Base-by-base conservation (phyloP, 345 rosid species). In the Moringa oleifera region DNA sequence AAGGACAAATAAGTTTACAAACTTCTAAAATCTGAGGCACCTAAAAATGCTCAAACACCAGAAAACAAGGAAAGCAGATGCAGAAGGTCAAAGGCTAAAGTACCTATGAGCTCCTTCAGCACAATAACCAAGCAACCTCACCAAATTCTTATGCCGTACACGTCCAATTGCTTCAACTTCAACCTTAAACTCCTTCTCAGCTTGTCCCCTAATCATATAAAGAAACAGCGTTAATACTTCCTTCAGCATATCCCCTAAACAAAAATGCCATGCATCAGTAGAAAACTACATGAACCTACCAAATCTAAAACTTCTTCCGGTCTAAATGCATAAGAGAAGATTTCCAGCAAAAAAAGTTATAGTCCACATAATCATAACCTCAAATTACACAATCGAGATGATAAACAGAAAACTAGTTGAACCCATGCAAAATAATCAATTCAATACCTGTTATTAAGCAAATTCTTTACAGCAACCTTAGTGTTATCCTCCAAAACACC, bases 161-260 rank as follows among this genome's bases (percentile, higher is more conserved):
- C 97, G 80, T 20, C 98, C 98, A 20, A 93, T 93, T 18, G 98
- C 97, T 78, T 93, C 98, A 20, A 93, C 98, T 68, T 93, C 97
- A 49, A 93, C 97, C 74, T 86, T 93, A 41, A 93, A 93, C 70
- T 93, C 98, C 85, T 83, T 93, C 83, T 90, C 98, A 62, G 97
- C 97, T 66, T 93, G 98, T 64, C 98, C 98, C 78, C 87, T 87
- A 36, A 33, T n/a, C n/a, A n/a, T n/a, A n/a, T n/a, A n/a, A n/a
- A n/a, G n/a, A n/a, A n/a, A n/a, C n/a, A n/a, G n/a, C n/a, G n/a
- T n/a, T n/a, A n/a, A n/a, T n/a, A 63, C 23, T 25, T 55, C 66
- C 25, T 33, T 21, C 21, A 61, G 20, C 18, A 46, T 52, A 28
- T 11, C 47, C 47, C 6, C 1, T 21, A 18, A 45, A 41, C 17